A percentile compares a stretch with the other conserved stretches of the same genome.
These are phyloP conservation scores for Podaxis sp. DNA, from an alignment of 768 basidiomycete genomes.

Conservation along the genomic window DNA sequence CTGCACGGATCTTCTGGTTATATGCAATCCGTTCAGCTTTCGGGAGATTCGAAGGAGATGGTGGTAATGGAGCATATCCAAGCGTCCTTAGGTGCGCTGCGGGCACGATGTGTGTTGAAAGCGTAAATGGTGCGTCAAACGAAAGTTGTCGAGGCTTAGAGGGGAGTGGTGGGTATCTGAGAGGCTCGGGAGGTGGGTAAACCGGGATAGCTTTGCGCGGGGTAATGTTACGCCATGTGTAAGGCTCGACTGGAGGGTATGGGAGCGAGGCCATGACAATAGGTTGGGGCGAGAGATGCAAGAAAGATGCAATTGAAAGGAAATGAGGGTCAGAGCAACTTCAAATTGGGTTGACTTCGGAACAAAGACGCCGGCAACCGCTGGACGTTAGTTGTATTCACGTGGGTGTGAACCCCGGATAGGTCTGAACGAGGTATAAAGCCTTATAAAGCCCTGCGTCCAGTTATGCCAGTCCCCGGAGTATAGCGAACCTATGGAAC, in stretches of 20 bases:
- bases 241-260: slow-evolving; percentile 16
- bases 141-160: slow-evolving; percentile 34
- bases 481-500: neutral
- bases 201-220: slow-evolving; percentile 31
- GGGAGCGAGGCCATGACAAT: slow-evolving; percentile 3
- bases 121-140: slow-evolving; percentile 36
- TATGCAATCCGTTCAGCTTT: slow-evolving; percentile 35
- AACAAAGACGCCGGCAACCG: neutral
- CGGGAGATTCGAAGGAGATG: slow-evolving; percentile 23
- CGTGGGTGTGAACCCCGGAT: neutral
- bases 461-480: neutral
- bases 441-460: too few species aligned
- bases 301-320: neutral
- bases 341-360: neutral
- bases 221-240: slow-evolving; percentile 8
- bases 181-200: slow-evolving; percentile 38
- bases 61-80: slow-evolving; percentile 39
- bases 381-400: neutral
- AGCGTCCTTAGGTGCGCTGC: slow-evolving; percentile 51
- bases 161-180: slow-evolving; percentile 37
- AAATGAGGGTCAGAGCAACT: neutral
- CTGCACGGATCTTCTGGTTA: slow-evolving; percentile 21
- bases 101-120: slow-evolving; percentile 57
- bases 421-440: neutral
- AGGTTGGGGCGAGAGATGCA: too few species aligned